Percentiles rank a stretch among this genome's conserved stretches.
These are phyloP conservation scores for Grosmannia penicillata DNA, from an alignment of 2,329 filamentous ascomycete species.

Conservation along the genomic window DNA sequence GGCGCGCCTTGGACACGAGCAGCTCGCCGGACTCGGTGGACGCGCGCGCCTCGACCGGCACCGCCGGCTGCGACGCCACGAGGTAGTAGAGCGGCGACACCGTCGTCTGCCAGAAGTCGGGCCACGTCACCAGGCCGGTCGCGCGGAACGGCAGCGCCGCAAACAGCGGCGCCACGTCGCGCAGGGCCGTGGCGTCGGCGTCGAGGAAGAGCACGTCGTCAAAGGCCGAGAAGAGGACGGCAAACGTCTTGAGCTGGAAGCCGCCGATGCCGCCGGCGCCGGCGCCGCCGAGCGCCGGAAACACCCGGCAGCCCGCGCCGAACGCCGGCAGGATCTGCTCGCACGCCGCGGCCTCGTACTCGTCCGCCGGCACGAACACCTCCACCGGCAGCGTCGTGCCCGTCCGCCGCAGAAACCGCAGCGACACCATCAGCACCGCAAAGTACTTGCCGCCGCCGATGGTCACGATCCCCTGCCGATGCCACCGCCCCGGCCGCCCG, in stretches of 20 bases:
- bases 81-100: constrained; percentile 28
- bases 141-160: constrained; percentile 32
- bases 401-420: constrained; percentile 34
- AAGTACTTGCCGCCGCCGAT: constrained; percentile 33
- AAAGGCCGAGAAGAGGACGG: constrained; percentile 43
- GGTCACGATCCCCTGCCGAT: constrained; percentile 29
- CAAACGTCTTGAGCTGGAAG: constrained; percentile 42
- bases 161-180: constrained; percentile 26
- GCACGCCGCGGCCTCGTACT: constrained; percentile 18
- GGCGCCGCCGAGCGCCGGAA: constrained; percentile 13
- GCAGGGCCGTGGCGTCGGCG: constrained; percentile 35
- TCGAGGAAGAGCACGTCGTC: constrained; percentile 44
- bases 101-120: constrained; percentile 34
- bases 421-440: constrained; percentile 30
- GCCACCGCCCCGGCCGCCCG: not conserved
- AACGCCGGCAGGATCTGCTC: constrained; percentile 15
- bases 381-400: constrained; percentile 33
- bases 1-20: constrained; percentile 29
- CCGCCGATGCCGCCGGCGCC: constrained; percentile 16
- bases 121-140: constrained; percentile 40
- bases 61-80: constrained; percentile 20
- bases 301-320: constrained; percentile 18
- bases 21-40: constrained; percentile 33
- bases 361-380: constrained; percentile 18
- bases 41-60: constrained; percentile 16